These are phyloP conservation scores for Chloroidium sp. DNA, from an alignment of 163 green algal genomes.

Conservation along the genomic window DNA sequence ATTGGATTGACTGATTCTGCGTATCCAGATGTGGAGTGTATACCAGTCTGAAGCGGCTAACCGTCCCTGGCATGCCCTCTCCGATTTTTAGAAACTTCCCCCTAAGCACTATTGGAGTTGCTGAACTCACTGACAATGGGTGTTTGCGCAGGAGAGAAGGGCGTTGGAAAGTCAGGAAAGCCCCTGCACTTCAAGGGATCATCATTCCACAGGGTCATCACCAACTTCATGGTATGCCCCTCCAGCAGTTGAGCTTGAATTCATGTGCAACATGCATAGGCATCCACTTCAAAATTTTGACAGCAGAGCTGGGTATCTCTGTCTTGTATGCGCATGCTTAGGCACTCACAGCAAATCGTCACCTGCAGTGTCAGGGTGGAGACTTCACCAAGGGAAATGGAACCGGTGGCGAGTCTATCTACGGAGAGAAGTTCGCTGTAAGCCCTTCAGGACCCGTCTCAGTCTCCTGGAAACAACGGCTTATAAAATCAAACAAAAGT, in stretches of 20 bases:
- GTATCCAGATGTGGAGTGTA: no score
- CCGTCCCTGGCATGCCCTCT: no score
- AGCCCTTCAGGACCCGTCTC: background rate
- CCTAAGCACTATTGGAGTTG: background rate
- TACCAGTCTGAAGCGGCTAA: no score
- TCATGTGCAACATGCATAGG: no score
- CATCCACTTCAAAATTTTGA: no score
- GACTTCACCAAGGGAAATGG: conserved; percentile 52
- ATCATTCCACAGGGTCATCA: conserved; percentile 75
- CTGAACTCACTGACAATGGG: conserved; percentile 5
- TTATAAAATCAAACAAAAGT: no score
- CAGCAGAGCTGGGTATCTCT: background rate
- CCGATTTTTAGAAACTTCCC: background rate
- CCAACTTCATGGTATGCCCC: conserved; percentile 49
- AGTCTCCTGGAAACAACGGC: no score
- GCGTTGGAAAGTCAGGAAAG: conserved; percentile 46
- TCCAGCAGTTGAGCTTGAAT: no score
- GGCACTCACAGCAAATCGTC: background rate
- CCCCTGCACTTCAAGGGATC: conserved; percentile 68
- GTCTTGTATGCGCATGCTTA: background rate
- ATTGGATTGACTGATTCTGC: no score
- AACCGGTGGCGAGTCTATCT: conserved; percentile 59
- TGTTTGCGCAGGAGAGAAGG: conserved; percentile 51
- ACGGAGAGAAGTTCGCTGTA: conserved; percentile 30
- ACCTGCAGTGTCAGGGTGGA: conserved; percentile 22